Evolutionary conservation across 73 alveolate species (phyloP), one percentile per base, ranked within the genome.

Genomic region (Paramecium sonneborni): DNA sequence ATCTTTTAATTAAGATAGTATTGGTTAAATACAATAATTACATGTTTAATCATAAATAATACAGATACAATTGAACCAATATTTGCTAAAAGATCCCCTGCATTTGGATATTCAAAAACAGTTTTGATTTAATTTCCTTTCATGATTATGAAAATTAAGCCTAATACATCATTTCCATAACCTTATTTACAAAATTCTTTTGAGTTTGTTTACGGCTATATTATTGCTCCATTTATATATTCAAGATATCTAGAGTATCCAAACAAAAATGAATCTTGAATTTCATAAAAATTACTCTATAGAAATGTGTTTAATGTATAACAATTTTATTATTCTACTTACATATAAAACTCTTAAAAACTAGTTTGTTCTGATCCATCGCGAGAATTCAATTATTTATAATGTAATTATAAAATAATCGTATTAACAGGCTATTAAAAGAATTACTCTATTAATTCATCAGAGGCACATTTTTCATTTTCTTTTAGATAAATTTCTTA

Each of bases 21-120:
- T 24, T 24, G 21, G 18, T 62, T 62, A 5, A 62, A 3, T 12
- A 62, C 1, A 6, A 62, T 26, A 62, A 62, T 32, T 30, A 30
- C 44, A 32, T 62, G 44, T 72, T 72, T 72, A 5, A 38, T 28
- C 35, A 72, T 34, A 20, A 72, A 72, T 4, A 72, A 62, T 12
- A 72, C 38, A 12, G 86, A 72, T 34, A 72, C 86, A 72, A 72
- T 38, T 15, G 86, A 72, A 4, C 86, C 86, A n/a, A 72, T 72
- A 72, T 72, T 72, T 12, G 86, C 86, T 4, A 72, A 72, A 0
- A 72, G 18, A 15, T 72, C 86, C 0, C 86, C 57, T 0, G 34
- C 37, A 72, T 34, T 12, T 15, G 86, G 57, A 72, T 35, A 35
- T 34, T 72, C 26, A 38, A 34, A 35, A 72, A 72, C 32, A 0